Base-by-base conservation (phyloP, 768 basidiomycete genomes). In the Phylloporus rhodoxanthus region DNA sequence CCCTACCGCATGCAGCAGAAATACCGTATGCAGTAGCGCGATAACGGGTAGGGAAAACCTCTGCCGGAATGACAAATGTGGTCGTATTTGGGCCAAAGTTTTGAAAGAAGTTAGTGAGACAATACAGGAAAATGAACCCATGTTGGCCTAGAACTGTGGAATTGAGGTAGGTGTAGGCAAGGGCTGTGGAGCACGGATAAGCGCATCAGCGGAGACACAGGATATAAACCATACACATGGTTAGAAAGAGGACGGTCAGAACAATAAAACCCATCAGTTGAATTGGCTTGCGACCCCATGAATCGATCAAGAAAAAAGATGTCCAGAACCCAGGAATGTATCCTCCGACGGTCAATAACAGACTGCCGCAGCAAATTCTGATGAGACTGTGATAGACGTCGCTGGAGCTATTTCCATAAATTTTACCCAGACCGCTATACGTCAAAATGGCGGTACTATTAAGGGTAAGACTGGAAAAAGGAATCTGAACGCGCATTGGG, bases 391-490 rank as follows among this genome's bases (percentile, higher is more conserved):
- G 10, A 11, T 62, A 62, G 28, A 64, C 53, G 14, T 51, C 51
- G 8, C 45, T 1, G 4, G 61, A 9, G 17, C 26, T 48, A 21
- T 42, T 25, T 9, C 56, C 62, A 3, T 15, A 45, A 8, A 82
- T 69, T 19, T 70, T 70, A 38, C 90, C 91, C 66, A 67, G 59
- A 50, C 83, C 78, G 63, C 91, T 91, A 23, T 85, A 78, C 42
- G 72, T 68, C 39, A 94, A 73, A 54, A 94, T 84, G 63, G 83
- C 80, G 39, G 80, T 74, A 2, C 81, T 85, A 70, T 94, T 94
- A 38, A 95, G 76, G 45, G 87, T 84, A 33, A 95, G 77, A 43
- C 87, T 88, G 66, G 92, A 91, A 72, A 91, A 93, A 6, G 90
- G 87, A 45, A 93, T 80, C 81, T 87, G 44, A n/a, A 56, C 26